phyloP scores from a whole-genome alignment of 805 yeast species.

The Suhomyces kilbournensis region DNA sequence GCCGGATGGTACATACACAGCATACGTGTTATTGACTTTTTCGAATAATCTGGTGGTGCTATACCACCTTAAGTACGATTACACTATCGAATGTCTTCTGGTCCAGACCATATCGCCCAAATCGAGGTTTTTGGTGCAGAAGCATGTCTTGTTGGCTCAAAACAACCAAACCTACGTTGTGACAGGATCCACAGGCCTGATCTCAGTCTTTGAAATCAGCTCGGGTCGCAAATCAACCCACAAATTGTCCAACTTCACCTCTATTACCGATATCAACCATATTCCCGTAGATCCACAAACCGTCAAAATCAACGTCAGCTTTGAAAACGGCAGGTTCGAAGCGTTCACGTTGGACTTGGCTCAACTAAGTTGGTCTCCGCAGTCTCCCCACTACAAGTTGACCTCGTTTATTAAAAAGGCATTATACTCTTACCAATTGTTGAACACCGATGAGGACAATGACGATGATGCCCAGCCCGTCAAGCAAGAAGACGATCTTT shows the following conservation, averaged over 20 bases:
- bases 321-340: slow-evolving; percentile 20
- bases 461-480: slow-evolving; percentile 9
- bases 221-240: not conserved
- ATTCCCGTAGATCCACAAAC: not conserved
- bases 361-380: not conserved
- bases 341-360: slow-evolving; percentile 7
- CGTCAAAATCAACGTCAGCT: slow-evolving; percentile 12
- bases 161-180: not conserved
- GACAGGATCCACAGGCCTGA: slow-evolving; percentile 8
- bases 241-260: not conserved
- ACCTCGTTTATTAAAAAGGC: slow-evolving; percentile 17
- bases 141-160: not conserved
- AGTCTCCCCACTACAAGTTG: slow-evolving; percentile 7
- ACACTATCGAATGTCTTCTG: not conserved
- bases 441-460: slow-evolving; percentile 15
- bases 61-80: not conserved
- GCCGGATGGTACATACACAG: not conserved
- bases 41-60: not conserved
- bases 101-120: not conserved
- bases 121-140: slow-evolving; percentile 3
- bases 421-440: slow-evolving; percentile 21
- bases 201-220: not conserved
- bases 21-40: not conserved
- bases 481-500: not conserved
- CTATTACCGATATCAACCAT: slow-evolving; percentile 2